Percentiles rank a stretch among this genome's conserved stretches.
Evolutionary conservation across 2,329 filamentous ascomycete genomes (phyloP).

Genomic region (Apiospora pterosperma): DNA sequence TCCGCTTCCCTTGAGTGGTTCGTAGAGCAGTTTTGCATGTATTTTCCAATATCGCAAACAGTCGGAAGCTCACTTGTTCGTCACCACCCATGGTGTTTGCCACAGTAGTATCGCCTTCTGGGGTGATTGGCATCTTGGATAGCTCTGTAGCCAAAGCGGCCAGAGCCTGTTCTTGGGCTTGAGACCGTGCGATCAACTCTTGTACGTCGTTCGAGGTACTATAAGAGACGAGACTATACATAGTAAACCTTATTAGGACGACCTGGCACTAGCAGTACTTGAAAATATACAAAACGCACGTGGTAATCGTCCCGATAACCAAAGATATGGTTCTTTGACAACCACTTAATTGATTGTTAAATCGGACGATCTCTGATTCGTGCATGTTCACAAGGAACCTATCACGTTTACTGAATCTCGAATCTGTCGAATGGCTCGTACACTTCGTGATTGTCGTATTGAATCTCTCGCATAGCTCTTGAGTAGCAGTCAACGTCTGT

Average conservation of each 20-base stretch:
- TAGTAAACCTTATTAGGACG: neutral
- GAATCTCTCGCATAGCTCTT: neutral
- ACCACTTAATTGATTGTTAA: conserved; percentile 12
- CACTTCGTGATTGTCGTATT: neutral
- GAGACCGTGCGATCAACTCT: conserved; percentile 8
- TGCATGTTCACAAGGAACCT: conserved; percentile 6
- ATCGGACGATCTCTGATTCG: conserved; percentile 9
- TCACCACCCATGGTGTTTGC: conserved; percentile 7
- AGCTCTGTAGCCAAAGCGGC: conserved; percentile 7
- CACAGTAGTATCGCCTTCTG: neutral
- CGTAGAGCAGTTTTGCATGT: conserved; percentile 10
- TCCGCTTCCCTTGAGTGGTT: conserved; percentile 9
- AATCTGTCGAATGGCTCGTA: neutral
- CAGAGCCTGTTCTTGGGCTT: conserved; percentile 11
- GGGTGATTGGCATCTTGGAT: neutral
- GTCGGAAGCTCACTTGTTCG: conserved; percentile 8
- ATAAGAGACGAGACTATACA: neutral
- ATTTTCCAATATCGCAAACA: conserved; percentile 7
- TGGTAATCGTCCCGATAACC: conserved; percentile 6
- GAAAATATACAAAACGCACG: neutral
- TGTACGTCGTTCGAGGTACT: conserved; percentile 4
- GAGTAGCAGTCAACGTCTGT: neutral
- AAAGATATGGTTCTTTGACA: conserved; percentile 13
- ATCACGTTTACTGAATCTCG: neutral
- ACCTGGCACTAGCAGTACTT: too few species aligned